Evolutionary conservation across 352 stramenopile genomes (phyloP).

Genomic region (Phytopythium litorale): DNA sequence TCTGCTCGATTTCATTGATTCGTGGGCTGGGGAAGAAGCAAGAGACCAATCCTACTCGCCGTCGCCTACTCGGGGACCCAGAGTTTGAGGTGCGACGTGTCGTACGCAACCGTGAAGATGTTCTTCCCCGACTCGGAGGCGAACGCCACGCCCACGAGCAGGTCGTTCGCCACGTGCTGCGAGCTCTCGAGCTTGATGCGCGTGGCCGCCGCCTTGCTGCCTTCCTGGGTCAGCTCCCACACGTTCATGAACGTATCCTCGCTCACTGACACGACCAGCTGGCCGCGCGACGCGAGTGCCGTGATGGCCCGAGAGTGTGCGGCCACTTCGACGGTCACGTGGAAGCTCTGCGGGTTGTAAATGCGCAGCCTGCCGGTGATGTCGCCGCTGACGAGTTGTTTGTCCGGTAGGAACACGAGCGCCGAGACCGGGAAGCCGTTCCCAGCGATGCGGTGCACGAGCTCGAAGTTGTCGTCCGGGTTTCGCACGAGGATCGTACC

Average conservation of each 20-base stretch:
- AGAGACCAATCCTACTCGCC: background rate
- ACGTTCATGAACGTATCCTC: constrained; percentile 83
- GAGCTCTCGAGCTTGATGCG: constrained; percentile 55
- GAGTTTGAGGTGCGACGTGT: constrained; percentile 65
- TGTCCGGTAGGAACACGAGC: constrained; percentile 50
- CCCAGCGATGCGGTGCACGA: constrained; percentile 53
- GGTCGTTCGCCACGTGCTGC: constrained; percentile 54
- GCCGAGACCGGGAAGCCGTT: constrained; percentile 40
- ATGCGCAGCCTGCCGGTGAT: constrained; percentile 56
- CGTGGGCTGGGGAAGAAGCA: background rate
- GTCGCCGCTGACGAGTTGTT: constrained; percentile 56
- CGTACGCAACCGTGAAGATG: constrained; percentile 58
- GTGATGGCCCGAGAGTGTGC: constrained; percentile 70
- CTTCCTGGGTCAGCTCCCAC: constrained; percentile 46
- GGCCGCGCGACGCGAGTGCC: constrained; percentile 46
- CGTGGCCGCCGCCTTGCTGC: constrained; percentile 14
- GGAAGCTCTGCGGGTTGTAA: constrained; percentile 45
- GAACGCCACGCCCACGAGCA: constrained; percentile 60
- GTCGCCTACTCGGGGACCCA: constrained; percentile 50
- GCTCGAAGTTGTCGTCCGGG: constrained; percentile 46
- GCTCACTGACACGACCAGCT: constrained; percentile 53
- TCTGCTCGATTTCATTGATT: background rate
- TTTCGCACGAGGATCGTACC: constrained; percentile 57
- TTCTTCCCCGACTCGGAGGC: constrained; percentile 25
- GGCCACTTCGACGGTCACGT: constrained; percentile 55